Conservation (phyloP, 768 basidiomycete species). For the Antrodiella citrinella region DNA sequence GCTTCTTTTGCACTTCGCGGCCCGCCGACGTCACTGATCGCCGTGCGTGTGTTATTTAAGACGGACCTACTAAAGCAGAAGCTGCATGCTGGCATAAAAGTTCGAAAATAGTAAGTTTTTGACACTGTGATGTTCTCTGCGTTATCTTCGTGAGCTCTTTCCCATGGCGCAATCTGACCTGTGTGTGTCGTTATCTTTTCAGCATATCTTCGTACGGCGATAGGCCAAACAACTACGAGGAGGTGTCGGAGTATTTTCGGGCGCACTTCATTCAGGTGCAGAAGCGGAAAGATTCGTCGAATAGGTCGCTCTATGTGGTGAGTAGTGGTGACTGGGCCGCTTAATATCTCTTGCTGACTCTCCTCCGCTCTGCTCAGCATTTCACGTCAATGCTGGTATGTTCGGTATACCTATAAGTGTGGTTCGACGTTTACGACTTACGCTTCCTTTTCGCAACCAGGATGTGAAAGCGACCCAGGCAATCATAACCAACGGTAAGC, state of each 20-base stretch:
- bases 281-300: constrained; percentile 69
- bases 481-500: constrained; percentile 71
- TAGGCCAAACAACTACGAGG: constrained; percentile 73
- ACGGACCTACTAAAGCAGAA: constrained; percentile 69
- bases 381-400: constrained; percentile 31
- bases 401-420: too few species aligned
- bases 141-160: background rate
- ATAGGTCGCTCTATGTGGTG: constrained; percentile 58
- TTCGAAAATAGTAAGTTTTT: constrained; percentile 68
- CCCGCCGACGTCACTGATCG: background rate
- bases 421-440: too few species aligned
- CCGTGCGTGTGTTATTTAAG: constrained; percentile 25
- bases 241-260: constrained; percentile 79
- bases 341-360: background rate
- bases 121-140: too few species aligned
- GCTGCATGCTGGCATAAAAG: constrained; percentile 54
- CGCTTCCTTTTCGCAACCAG: too few species aligned
- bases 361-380: constrained; percentile 15
- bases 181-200: too few species aligned
- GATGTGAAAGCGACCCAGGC: constrained; percentile 79
- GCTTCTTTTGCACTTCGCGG: background rate
- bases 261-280: constrained; percentile 83
- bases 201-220: constrained; percentile 80
- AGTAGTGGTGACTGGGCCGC: constrained; percentile 52
- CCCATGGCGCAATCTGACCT: background rate